Conservation (phyloP, 441 rosid genomes). For the Corymbia calophylla region DNA sequence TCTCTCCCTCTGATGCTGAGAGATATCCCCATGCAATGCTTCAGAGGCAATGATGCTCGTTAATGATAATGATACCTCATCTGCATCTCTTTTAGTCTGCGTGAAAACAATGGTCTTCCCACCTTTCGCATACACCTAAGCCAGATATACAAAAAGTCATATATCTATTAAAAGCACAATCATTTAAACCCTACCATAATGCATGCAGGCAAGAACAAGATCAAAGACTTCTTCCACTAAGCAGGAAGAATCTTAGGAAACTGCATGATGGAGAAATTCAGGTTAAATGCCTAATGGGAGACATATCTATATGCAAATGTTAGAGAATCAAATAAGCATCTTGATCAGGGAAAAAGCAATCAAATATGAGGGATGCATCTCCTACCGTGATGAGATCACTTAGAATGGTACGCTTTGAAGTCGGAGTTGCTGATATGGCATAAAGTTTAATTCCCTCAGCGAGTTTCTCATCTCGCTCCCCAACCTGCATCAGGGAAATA, state of each 20-base stretch:
- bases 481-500: constrained; percentile 37
- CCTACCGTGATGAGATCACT: constrained; percentile 93
- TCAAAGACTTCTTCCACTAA: background rate
- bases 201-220: background rate
- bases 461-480: constrained; percentile 86
- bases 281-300: background rate
- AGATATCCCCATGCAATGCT: constrained; percentile 97
- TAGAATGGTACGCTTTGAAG: constrained; percentile 77
- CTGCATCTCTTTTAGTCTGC: constrained; percentile 94
- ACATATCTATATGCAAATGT: background rate
- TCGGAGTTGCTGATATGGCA: constrained; percentile 70
- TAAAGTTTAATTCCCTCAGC: constrained; percentile 93
- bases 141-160: background rate
- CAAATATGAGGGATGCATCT: background rate
- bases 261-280: background rate
- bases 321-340: background rate
- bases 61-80: constrained; percentile 80
- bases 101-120: constrained; percentile 97
- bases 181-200: background rate
- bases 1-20: constrained; percentile 99
- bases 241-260: background rate
- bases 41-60: constrained; percentile 84
- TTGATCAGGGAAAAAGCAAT: background rate
- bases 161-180: background rate
- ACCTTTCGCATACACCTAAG: constrained; percentile 94